Percentiles rank a stretch among this genome's conserved stretches.
phyloP scores from a whole-genome alignment of 805 yeast genomes.

The Yarrowia sp. region DNA sequence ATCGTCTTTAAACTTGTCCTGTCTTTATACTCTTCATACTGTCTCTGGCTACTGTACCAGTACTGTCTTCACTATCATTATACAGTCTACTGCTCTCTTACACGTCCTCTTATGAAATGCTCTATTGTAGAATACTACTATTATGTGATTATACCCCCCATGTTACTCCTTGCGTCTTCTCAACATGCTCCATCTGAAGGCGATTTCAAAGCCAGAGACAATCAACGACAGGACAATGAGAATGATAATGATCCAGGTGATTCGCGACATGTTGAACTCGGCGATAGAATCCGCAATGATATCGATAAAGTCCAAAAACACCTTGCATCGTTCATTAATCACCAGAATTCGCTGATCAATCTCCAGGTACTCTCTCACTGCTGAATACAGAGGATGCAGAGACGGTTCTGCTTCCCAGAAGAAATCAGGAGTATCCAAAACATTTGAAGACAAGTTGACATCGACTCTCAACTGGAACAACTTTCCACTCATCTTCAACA shows the following conservation, averaged over 20 bases:
- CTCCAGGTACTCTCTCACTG: constrained; percentile 88
- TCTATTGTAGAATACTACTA: background rate
- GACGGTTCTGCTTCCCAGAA: constrained; percentile 97
- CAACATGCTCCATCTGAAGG: constrained; percentile 53
- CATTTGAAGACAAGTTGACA: constrained; percentile 85
- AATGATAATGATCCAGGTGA: constrained; percentile 84
- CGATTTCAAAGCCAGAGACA: constrained; percentile 73
- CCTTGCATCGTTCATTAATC: constrained; percentile 88
- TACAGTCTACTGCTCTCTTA: too few relatives aligned
- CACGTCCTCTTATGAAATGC: too few relatives aligned
- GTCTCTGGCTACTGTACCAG: too few relatives aligned
- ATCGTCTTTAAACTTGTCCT: too few relatives aligned
- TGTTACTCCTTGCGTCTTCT: background rate
- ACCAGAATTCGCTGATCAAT: constrained; percentile 94
- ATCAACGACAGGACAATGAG: constrained; percentile 75
- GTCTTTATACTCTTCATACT: too few relatives aligned
- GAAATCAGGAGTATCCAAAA: constrained; percentile 91
- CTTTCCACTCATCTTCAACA: constrained; percentile 84
- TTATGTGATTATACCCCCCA: too few relatives aligned
- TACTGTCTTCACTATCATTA: too few relatives aligned
- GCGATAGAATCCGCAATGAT: constrained; percentile 92
- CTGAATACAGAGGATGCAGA: constrained; percentile 84
- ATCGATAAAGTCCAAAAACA: constrained; percentile 88
- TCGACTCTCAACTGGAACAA: constrained; percentile 88
- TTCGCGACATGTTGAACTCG: constrained; percentile 85